Conservation (phyloP, 108 stramenopile species). For the Epithemia pelagica region DNA sequence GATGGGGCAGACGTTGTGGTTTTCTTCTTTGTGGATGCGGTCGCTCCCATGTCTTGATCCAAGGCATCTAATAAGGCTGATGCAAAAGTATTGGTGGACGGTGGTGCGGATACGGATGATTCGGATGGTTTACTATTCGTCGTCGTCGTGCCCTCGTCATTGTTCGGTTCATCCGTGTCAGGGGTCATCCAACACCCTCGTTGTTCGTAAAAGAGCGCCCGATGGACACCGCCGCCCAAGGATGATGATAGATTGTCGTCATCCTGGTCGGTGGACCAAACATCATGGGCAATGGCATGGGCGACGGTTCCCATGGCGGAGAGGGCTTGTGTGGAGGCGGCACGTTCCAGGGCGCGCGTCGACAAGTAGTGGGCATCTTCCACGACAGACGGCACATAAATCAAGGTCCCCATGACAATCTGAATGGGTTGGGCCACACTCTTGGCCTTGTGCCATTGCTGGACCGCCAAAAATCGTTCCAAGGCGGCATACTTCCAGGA, state of each 20-base stretch:
- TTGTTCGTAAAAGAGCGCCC: constrained; percentile 52
- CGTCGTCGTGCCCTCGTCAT: not conserved
- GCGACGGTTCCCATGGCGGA: constrained; percentile 79
- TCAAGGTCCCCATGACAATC: constrained; percentile 42
- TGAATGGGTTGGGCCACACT: constrained; percentile 36
- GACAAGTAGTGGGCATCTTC: constrained; percentile 81
- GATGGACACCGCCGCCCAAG: constrained; percentile 42
- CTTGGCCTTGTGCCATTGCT: constrained; percentile 38
- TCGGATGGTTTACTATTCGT: constrained; percentile 13
- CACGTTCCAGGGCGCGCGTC: constrained; percentile 69
- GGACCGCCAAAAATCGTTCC: constrained; percentile 38
- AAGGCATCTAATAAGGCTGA: constrained; percentile 69
- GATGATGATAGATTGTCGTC: too few species aligned
- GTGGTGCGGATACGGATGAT: constrained; percentile 7
- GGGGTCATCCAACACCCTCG: constrained; percentile 34
- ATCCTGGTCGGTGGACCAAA: constrained; percentile 60
- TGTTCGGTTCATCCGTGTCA: constrained; percentile 8
- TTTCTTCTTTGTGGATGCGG: not conserved
- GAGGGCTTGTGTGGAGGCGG: constrained; percentile 57
- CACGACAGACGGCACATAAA: constrained; percentile 70
- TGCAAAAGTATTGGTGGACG: constrained; percentile 39
- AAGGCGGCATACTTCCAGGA: constrained; percentile 58
- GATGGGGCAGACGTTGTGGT: not conserved
- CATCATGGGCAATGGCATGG: constrained; percentile 64
- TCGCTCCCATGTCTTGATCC: constrained; percentile 44